phyloP scores from a whole-genome alignment of 192 early-diverging fungal genomes.

The Irineochytrium annulatum region DNA sequence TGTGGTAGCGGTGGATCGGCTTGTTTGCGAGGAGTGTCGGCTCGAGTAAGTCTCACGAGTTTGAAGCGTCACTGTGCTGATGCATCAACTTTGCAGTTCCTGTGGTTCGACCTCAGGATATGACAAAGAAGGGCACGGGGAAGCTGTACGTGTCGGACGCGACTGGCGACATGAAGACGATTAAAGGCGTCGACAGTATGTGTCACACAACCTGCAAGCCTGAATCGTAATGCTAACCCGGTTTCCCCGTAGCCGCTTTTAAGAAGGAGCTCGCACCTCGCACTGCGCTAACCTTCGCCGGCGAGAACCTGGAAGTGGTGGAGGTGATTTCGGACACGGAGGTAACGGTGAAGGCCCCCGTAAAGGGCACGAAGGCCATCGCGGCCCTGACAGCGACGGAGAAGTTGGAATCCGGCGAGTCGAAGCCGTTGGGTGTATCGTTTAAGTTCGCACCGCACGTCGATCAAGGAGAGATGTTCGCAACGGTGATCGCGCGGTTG shows the following conservation, averaged over 20 bases:
- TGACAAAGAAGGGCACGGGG: constrained; percentile 70
- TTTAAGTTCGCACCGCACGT: constrained; percentile 67
- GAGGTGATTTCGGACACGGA: constrained; percentile 81
- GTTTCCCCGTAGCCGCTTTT: constrained; percentile 1
- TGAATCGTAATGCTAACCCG: not conserved
- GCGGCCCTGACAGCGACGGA: constrained; percentile 60
- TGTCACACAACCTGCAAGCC: not conserved
- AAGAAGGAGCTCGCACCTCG: not conserved
- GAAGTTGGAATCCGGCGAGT: not conserved
- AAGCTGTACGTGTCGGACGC: constrained; percentile 62
- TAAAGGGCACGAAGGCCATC: constrained; percentile 66
- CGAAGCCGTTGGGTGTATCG: constrained; percentile 2
- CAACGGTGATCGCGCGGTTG: constrained; percentile 74
- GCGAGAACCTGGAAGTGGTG: constrained; percentile 53
- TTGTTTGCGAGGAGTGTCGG: constrained; percentile 69
- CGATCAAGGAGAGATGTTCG: constrained; percentile 85
- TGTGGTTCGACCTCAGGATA: constrained; percentile 89
- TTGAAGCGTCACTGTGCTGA: not conserved
- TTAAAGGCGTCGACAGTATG: constrained; percentile 61
- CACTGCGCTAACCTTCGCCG: not conserved
- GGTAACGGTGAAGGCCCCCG: constrained; percentile 69
- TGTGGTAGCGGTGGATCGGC: constrained; percentile 63
- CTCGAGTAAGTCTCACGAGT: constrained; percentile 65
- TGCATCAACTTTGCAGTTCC: constrained; percentile 58
- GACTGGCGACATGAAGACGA: constrained; percentile 59